These are phyloP conservation scores for Trichoderma pleuroti DNA, from an alignment of 2,329 filamentous ascomycete species.

Conservation along the genomic window DNA sequence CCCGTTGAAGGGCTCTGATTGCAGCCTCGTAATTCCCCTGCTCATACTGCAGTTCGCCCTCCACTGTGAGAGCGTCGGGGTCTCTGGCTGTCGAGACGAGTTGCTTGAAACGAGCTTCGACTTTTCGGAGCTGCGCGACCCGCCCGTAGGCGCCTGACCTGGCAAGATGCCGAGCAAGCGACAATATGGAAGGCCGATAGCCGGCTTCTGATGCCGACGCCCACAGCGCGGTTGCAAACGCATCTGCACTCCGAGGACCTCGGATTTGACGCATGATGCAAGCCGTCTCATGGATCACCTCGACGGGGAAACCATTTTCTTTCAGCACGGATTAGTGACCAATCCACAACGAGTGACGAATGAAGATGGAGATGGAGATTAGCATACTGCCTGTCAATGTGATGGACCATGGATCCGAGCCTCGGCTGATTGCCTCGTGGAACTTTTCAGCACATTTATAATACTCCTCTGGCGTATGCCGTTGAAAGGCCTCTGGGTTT, in stretches of 20 bases:
- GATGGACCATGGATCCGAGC: conserved; percentile 23
- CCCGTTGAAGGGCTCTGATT: conserved; percentile 24
- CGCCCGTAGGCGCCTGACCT: conserved; percentile 23
- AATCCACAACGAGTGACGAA: too few species aligned
- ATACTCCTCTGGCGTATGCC: conserved; percentile 26
- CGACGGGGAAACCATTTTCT: conserved; percentile 25
- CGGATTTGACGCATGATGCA: conserved; percentile 28
- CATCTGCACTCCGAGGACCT: conserved; percentile 6
- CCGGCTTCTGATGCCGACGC: conserved; percentile 32
- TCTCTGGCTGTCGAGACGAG: conserved; percentile 32
- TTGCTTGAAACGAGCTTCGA: conserved; percentile 31
- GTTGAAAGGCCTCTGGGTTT: conserved; percentile 21
- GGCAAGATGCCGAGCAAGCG: conserved; percentile 26
- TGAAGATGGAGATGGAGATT: not conserved
- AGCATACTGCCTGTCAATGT: conserved; percentile 27
- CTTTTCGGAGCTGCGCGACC: conserved; percentile 18
- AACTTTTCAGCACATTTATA: conserved; percentile 26
- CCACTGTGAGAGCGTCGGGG: conserved; percentile 34
- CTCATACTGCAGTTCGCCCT: conserved; percentile 31
- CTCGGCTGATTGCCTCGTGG: conserved; percentile 23
- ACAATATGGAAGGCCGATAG: conserved; percentile 32
- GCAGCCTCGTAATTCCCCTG: conserved; percentile 27
- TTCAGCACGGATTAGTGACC: conserved; percentile 1
- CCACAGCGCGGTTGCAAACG: conserved; percentile 30
- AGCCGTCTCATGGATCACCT: conserved; percentile 28